A percentile compares a stretch with the other conserved stretches of the same genome.
These are phyloP conservation scores for Dothideomycetes sp. DNA, from an alignment of 2,329 filamentous ascomycete genomes.

Conservation along the genomic window DNA sequence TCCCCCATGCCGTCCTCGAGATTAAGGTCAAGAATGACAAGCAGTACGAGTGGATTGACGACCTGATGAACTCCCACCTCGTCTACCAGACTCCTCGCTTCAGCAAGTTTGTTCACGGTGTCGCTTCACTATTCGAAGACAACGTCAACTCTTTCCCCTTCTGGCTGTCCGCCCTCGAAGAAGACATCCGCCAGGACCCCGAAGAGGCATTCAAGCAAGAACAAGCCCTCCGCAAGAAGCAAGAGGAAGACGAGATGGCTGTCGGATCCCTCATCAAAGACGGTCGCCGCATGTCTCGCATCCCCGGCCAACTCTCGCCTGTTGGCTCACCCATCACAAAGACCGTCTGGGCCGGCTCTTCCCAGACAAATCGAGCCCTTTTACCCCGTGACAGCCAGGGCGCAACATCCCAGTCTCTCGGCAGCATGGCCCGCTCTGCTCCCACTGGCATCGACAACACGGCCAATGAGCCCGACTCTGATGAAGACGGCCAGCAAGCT, in stretches of 20 bases:
- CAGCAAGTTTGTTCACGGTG: constrained; percentile 93
- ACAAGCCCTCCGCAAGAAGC: constrained; percentile 69
- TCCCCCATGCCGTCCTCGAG: constrained; percentile 83
- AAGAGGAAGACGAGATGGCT: constrained; percentile 75
- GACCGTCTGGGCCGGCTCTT: constrained; percentile 27
- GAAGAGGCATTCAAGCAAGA: constrained; percentile 85
- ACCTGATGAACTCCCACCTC: constrained; percentile 84
- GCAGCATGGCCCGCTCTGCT: constrained; percentile 11
- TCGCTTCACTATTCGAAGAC: constrained; percentile 83
- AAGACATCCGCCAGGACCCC: constrained; percentile 87
- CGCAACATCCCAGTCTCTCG: constrained; percentile 11
- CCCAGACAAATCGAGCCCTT: constrained; percentile 1
- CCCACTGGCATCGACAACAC: constrained; percentile 21
- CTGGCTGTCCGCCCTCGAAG: constrained; percentile 86
- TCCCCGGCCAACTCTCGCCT: constrained; percentile 44
- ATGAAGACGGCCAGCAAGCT: constrained; percentile 34
- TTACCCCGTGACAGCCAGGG: constrained; percentile 10
- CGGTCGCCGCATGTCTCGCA: constrained; percentile 20
- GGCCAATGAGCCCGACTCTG: constrained; percentile 36
- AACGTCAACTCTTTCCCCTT: constrained; percentile 93
- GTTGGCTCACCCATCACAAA: constrained; percentile 54
- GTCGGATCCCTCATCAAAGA: constrained; percentile 75
- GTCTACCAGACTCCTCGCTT: constrained; percentile 84
- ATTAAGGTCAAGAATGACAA: constrained; percentile 70
- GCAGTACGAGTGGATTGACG: constrained; percentile 75